Conservation (phyloP, 2,329 filamentous ascomycete genomes). For the Paraphaeosphaeria sporulosa region DNA sequence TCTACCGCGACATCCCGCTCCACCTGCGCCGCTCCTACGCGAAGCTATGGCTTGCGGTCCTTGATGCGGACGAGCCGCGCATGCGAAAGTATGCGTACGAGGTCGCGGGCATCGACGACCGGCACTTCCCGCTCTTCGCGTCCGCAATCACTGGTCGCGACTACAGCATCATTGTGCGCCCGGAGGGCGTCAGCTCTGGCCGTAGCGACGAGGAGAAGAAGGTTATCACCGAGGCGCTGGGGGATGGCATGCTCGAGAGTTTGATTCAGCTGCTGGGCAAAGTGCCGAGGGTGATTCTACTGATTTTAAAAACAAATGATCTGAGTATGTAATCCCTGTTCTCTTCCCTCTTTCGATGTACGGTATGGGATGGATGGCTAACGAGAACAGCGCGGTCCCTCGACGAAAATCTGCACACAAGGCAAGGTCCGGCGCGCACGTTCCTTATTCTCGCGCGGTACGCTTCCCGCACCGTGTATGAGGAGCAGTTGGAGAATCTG, state of each 20-base stretch:
- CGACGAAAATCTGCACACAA: constrained; percentile 86
- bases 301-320: constrained; percentile 98
- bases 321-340: constrained; percentile 65
- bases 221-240: constrained; percentile 81
- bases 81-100: constrained; percentile 92
- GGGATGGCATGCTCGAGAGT: constrained; percentile 87
- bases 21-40: constrained; percentile 84
- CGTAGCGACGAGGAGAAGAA: constrained; percentile 82
- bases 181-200: constrained; percentile 59
- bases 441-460: constrained; percentile 72
- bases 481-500: constrained; percentile 65
- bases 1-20: constrained; percentile 90
- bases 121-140: constrained; percentile 93
- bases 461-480: constrained; percentile 67
- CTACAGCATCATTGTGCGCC: constrained; percentile 73
- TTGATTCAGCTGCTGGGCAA: constrained; percentile 86
- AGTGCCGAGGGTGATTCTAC: constrained; percentile 88
- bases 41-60: constrained; percentile 95
- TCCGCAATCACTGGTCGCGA: constrained; percentile 96
- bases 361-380: constrained; percentile 9
- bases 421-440: constrained; percentile 66
- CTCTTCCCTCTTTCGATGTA: background rate
- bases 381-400: constrained; percentile 72
- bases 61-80: constrained; percentile 81
- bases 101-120: constrained; percentile 86